These are phyloP conservation scores for Capronia epimyces DNA, from an alignment of 2,329 filamentous ascomycete species.

Conservation along the genomic window DNA sequence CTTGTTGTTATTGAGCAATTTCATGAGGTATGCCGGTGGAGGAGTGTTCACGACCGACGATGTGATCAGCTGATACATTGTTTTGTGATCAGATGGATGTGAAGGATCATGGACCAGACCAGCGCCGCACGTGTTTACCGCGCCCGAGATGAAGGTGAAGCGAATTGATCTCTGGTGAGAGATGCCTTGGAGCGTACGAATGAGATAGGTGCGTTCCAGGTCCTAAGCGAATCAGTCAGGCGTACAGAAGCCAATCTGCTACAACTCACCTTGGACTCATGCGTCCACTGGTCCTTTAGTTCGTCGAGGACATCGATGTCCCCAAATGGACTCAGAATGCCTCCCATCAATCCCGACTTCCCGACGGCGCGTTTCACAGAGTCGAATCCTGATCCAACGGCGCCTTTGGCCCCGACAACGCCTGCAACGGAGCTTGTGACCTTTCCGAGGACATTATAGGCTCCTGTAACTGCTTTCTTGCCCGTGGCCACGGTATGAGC, in stretches of 20 bases:
- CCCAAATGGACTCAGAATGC: slow-evolving; percentile 90
- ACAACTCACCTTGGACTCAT: slow-evolving; percentile 71
- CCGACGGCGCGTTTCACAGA: slow-evolving; percentile 95
- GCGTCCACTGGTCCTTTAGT: slow-evolving; percentile 93
- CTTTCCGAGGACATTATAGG: slow-evolving; percentile 93
- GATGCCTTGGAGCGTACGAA: slow-evolving; percentile 91
- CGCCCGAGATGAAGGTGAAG: slow-evolving; percentile 94
- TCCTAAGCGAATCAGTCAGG: slow-evolving; percentile 49
- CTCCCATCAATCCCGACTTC: slow-evolving; percentile 91
- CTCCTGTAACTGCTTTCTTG: slow-evolving; percentile 93
- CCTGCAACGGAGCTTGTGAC: slow-evolving; percentile 92
- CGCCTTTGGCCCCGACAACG: slow-evolving; percentile 88
- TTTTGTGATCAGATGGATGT: slow-evolving; percentile 90
- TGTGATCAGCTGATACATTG: slow-evolving; percentile 97
- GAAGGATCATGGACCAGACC: slow-evolving; percentile 90
- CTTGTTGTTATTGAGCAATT: slow-evolving; percentile 82
- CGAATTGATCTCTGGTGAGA: slow-evolving; percentile 89
- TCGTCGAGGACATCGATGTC: slow-evolving; percentile 94
- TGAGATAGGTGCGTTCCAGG: slow-evolving; percentile 90
- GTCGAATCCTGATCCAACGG: slow-evolving; percentile 87
- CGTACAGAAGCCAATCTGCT: background rate
- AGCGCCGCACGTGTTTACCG: slow-evolving; percentile 82
- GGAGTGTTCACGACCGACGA: slow-evolving; percentile 88
- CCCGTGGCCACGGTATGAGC: slow-evolving; percentile 87
- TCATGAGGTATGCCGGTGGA: slow-evolving; percentile 76